Base-by-base conservation (phyloP, 805 yeast species). In the Candida namnaoensis region DNA sequence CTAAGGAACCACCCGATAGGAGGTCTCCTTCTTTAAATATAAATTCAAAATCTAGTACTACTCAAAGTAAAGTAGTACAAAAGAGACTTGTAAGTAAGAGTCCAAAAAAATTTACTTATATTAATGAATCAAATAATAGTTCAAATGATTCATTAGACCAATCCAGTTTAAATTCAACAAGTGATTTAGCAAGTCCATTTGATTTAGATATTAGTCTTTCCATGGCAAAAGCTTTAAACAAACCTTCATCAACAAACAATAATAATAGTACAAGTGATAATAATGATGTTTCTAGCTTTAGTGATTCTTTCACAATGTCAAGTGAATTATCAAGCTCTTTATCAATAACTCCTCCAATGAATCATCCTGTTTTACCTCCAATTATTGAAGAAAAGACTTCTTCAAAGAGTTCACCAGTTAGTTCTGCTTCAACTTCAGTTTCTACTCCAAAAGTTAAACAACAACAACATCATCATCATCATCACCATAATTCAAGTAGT, bases 1-100 rank as follows among this genome's bases (percentile, higher is more conserved):
- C 70, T 38, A 57, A 49, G 24, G 72, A 68, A 47, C 72, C 73
- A 12, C 72, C 67, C 65, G 73, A 68, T 68, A 68, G 72, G 68
- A 64, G 62, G 66, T 54, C 44, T 49, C 56, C 68, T 64, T 64
- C 66, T 65, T 65, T 47, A 47, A 44, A 46, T 37, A 51, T 47
- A 35, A 54, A 41, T 36, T 47, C 47, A 34, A 43, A 38, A 11
- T 30, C 33, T 8, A 30, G 4, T 12, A 11, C 33, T 8, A 12
- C 11, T 13, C 14, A 12, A 12, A 8, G 13, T 8, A 30, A 30
- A 12, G 11, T 8, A 8, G 38, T 39, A 36, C 39, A 43, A 40
- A 25, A 43, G 41, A 43, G 38, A 38, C 36, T 35, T 37, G 37
- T 47, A 47, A 38, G 50, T 47, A 35, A 52, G 49, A 47, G 51